phyloP scores from a whole-genome alignment of 352 stramenopile genomes.

The Phytophthora kernoviae region DNA sequence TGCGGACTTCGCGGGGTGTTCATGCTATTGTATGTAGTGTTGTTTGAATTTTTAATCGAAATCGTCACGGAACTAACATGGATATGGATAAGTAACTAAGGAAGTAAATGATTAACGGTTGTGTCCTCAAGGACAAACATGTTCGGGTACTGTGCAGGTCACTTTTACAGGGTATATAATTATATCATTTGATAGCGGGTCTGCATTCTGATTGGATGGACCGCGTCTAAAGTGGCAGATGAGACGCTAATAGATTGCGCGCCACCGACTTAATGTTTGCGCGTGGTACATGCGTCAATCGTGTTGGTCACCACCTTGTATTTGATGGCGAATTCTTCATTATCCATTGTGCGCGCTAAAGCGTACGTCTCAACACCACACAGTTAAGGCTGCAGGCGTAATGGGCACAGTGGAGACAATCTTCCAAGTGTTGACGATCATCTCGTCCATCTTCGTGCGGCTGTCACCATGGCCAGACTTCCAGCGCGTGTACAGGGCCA shows the following conservation, averaged over 20 bases:
- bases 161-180: too few species aligned
- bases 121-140: too few species aligned
- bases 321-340: slow-evolving; percentile 1
- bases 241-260: slow-evolving; percentile 12
- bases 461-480: slow-evolving; percentile 58
- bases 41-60: too few species aligned
- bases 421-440: slow-evolving; percentile 65
- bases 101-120: too few species aligned
- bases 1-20: too few species aligned
- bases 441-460: slow-evolving; percentile 74
- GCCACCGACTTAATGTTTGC: slow-evolving; percentile 9
- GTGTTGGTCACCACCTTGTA: background rate
- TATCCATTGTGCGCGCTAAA: slow-evolving; percentile 14
- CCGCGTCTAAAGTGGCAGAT: slow-evolving; percentile 5
- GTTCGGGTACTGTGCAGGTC: too few species aligned
- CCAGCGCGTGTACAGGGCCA: slow-evolving; percentile 58
- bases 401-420: slow-evolving; percentile 27
- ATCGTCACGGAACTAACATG: too few species aligned
- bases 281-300: background rate
- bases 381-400: background rate
- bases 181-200: too few species aligned
- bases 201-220: slow-evolving; percentile 10
- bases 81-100: too few species aligned
- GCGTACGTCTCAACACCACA: background rate
- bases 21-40: too few species aligned